Base-by-base conservation (phyloP, 2,329 filamentous ascomycete genomes). In the Sporothrix curviconia region DNA sequence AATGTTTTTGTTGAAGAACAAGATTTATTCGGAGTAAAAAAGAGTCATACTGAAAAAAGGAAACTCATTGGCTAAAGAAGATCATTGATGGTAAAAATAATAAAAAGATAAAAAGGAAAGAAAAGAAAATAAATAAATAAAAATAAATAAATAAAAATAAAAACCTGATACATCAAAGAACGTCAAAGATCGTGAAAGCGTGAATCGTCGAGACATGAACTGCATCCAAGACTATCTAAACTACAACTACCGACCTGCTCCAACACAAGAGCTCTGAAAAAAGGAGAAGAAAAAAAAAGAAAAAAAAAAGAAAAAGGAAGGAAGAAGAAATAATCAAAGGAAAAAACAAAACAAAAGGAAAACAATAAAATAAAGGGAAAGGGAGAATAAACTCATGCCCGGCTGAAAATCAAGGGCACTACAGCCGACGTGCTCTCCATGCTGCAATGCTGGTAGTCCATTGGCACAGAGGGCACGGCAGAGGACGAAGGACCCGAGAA, bases 361-460 rank as follows among this genome's bases (percentile, higher is more conserved):
- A 30, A 25, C 4, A 19, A 30, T 39, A 12, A 17, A 28, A 22
- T n/a, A n/a, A n/a, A n/a, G n/a, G n/a, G n/a, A n/a, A n/a, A n/a
- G n/a, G n/a, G n/a, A n/a, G n/a, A 15, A 34, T 22, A 5, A 4
- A 42, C 32, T 67, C 61, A 71, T n/a, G 64, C 67, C 44, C 77
- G 73, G 67, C 76, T 82, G 58, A 85, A 83, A 68, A 85, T 79
- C 66, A 86, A 70, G 60, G 83, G 82, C 60, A 86, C 82, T 64
- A 83, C 64, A 17, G 75, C 74, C 51, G 75, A 78, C 65, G 72
- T 74, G 62, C 77, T 80, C 60, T 82, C 80, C 66, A 81, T 68
- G 55, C 72, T 75, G 60, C 79, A 50, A 30, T 64, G 60, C 19
- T 79, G 49, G 40, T 64, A 57, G 55, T 58, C 40, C 54, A 42